phyloP scores from a whole-genome alignment of 202 grass and related monocot genomes.

The Elaeis oleifera region DNA sequence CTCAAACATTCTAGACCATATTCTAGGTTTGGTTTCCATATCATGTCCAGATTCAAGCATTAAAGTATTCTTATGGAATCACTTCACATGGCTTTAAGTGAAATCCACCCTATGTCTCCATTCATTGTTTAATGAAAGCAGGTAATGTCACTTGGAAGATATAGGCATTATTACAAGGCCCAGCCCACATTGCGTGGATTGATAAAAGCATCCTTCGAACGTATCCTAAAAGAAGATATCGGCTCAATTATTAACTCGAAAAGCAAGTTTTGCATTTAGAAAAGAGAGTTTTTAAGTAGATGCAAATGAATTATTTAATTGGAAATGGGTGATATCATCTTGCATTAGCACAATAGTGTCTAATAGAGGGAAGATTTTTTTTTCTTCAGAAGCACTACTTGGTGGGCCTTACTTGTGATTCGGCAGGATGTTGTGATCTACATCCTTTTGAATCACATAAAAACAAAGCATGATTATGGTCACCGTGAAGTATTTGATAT shows the following conservation, averaged over 20 bases:
- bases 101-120: constrained; percentile 73
- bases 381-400: constrained; percentile 57
- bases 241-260: constrained; percentile 83
- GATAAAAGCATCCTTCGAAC: constrained; percentile 52
- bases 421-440: constrained; percentile 73
- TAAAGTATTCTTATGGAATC: constrained; percentile 60
- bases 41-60: constrained; percentile 16
- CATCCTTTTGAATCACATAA: constrained; percentile 50
- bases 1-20: constrained; percentile 63
- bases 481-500: constrained; percentile 32
- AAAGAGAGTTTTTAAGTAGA: constrained; percentile 41
- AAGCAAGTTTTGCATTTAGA: constrained; percentile 19
- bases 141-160: constrained; percentile 77
- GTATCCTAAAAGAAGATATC: constrained; percentile 64
- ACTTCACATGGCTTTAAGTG: constrained; percentile 96
- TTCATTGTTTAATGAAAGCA: constrained; percentile 67
- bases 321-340: constrained; percentile 64
- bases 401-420: constrained; percentile 48
- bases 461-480: constrained; percentile 27
- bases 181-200: constrained; percentile 67
- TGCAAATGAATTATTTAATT: constrained; percentile 25
- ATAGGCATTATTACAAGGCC: constrained; percentile 34
- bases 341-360: constrained; percentile 38
- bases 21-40: constrained; percentile 57
- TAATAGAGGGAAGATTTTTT: constrained; percentile 31